These are phyloP conservation scores for Nitzschia sp. DNA, from an alignment of 108 stramenopile genomes.

Conservation along the genomic window DNA sequence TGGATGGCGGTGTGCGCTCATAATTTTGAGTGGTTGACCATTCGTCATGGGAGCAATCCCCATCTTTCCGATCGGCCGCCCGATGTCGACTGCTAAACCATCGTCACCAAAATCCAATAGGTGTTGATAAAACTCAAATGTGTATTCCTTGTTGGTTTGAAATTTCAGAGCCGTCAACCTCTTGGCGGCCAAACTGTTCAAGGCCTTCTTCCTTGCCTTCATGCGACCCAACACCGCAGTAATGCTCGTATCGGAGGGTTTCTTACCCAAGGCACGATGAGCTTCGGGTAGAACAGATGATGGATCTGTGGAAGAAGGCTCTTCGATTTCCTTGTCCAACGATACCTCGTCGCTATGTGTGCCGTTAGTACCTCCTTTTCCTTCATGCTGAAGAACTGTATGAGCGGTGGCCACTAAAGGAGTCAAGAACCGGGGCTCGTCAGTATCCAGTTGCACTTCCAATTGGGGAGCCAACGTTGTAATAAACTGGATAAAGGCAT, in stretches of 20 bases:
- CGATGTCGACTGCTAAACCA: slow-evolving; percentile 46
- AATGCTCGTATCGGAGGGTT: neutral
- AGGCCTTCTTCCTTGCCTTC: slow-evolving; percentile 45
- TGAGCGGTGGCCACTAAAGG: slow-evolving; percentile 67
- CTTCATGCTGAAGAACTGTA: slow-evolving; percentile 30
- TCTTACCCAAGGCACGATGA: slow-evolving; percentile 1
- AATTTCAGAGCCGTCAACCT: neutral
- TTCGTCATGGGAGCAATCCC: slow-evolving; percentile 40
- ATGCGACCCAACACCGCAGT: slow-evolving; percentile 14
- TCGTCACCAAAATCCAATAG: slow-evolving; percentile 37
- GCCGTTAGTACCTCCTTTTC: neutral
- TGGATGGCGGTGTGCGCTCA: slow-evolving; percentile 26
- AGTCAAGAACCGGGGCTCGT: slow-evolving; percentile 53
- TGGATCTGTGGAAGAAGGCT: neutral
- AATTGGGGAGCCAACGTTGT: slow-evolving; percentile 48
- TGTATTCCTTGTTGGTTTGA: slow-evolving; percentile 49
- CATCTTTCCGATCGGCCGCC: slow-evolving; percentile 50
- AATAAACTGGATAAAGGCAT: slow-evolving; percentile 36
- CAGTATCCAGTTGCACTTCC: slow-evolving; percentile 54
- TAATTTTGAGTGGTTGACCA: slow-evolving; percentile 61
- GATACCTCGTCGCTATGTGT: neutral
- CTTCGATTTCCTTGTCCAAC: neutral
- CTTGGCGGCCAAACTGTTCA: slow-evolving; percentile 40
- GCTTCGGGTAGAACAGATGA: slow-evolving; percentile 4
- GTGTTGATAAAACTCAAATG: slow-evolving; percentile 75